phyloP scores from a whole-genome alignment of 2,329 filamentous ascomycete genomes.

The Blastomyces parvus region DNA sequence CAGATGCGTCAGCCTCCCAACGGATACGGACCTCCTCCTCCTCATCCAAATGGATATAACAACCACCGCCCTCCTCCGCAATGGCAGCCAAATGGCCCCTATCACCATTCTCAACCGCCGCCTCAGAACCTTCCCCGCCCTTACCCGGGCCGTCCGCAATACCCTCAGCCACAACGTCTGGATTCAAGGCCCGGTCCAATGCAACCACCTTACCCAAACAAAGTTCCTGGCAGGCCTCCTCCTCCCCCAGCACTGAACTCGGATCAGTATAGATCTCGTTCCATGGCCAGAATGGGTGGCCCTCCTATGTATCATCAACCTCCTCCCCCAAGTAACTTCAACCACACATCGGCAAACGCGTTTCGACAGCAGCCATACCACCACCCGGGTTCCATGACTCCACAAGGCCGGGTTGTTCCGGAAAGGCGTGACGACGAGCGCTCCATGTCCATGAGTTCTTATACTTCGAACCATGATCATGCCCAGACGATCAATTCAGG shows the following conservation, averaged over 20 bases:
- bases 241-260: conserved; percentile 66
- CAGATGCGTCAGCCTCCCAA: conserved; percentile 38
- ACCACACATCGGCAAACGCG: conserved; percentile 60
- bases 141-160: conserved; percentile 57
- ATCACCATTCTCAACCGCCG: conserved; percentile 40
- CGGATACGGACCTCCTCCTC: conserved; percentile 32
- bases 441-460: conserved; percentile 90
- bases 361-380: conserved; percentile 72
- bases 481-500: conserved; percentile 78
- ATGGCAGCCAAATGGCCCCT: conserved; percentile 26
- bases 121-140: conserved; percentile 53
- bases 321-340: conserved; percentile 50
- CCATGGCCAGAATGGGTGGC: conserved; percentile 66
- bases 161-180: conserved; percentile 61
- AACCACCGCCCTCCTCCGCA: conserved; percentile 20
- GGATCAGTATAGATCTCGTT: conserved; percentile 86
- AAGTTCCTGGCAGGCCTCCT: conserved; percentile 47
- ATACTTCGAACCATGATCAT: conserved; percentile 66
- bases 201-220: conserved; percentile 49
- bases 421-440: conserved; percentile 88
- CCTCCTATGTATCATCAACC: conserved; percentile 59
- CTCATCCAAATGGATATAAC: conserved; percentile 32
- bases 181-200: conserved; percentile 48
- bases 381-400: conserved; percentile 60
- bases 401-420: conserved; percentile 82